phyloP scores from a whole-genome alignment of 805 yeast genomes.

The Kodamaea neixiangensis region DNA sequence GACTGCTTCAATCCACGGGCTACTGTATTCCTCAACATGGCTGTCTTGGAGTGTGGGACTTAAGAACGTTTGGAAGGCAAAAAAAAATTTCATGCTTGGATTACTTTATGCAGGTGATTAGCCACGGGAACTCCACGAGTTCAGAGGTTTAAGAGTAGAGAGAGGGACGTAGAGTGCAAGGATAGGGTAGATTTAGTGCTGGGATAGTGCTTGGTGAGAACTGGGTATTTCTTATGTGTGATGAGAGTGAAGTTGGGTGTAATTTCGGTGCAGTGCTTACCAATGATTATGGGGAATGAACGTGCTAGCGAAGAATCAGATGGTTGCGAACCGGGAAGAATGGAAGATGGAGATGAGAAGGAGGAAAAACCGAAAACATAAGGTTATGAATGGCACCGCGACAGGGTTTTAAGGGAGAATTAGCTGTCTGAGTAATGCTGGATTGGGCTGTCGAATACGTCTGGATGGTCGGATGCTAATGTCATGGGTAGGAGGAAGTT shows the following conservation, averaged over 20 bases:
- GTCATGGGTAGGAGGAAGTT: background rate
- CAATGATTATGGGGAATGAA: too few relatives aligned
- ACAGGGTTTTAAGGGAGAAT: too few relatives aligned
- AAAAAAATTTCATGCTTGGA: background rate
- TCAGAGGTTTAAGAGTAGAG: too few relatives aligned
- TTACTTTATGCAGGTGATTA: background rate
- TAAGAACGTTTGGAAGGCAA: constrained; percentile 1
- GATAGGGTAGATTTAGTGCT: too few relatives aligned
- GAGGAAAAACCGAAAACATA: background rate
- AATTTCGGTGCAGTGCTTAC: too few relatives aligned
- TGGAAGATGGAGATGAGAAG: background rate
- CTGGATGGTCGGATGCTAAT: too few relatives aligned
- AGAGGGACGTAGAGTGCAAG: too few relatives aligned
- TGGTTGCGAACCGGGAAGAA: background rate
- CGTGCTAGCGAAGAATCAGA: background rate
- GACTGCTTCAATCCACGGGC: background rate
- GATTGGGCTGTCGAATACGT: too few relatives aligned
- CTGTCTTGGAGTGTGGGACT: background rate
- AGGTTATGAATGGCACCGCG: background rate
- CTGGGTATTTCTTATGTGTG: too few relatives aligned
- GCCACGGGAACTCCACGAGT: background rate
- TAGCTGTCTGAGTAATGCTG: too few relatives aligned
- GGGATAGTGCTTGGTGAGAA: too few relatives aligned
- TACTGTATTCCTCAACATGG: constrained; percentile 3
- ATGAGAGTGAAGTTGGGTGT: too few relatives aligned